Evolutionary conservation across 1,284 basidiomycete genomes (phyloP), one percentile per base, ranked within the genome.

Genomic region (Rhodotorula sp.): DNA sequence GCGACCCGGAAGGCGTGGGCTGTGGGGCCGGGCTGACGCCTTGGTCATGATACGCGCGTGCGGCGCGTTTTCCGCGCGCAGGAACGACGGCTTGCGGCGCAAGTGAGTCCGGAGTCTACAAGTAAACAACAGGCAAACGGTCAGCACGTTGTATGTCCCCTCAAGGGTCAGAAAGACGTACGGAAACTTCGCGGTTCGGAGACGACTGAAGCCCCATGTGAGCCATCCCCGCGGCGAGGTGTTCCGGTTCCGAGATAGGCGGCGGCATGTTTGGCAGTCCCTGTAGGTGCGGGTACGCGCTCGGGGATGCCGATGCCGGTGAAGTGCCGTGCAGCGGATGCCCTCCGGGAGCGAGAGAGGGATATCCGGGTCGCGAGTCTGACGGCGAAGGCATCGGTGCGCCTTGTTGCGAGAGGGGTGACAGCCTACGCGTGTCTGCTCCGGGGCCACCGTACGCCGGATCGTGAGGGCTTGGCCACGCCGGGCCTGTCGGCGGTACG

Each of bases 21-120:
- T 64, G 67, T 20, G 65, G 58, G 20, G 47, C 64, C 5, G 63
- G 69, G 34, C 49, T 64, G 3, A 61, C 23, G 46, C 65, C 68
- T 29, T 73, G 62, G 31, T 66, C 63, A 18, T 74, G 73, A 31
- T 65, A 71, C 4, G 73, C 70, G 21, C 73, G 62, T 8, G 73
- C 69, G 5, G 62, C 63, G 0, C 70, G 67, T 29, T 74, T 73
- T 0, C 68, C 72, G 29, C 68, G 58, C 4, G 71, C 68, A 5
- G 70, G 64, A 1, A 65, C 64, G 43, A 68, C 46, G 10, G 64
- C 66, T 4, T 66, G 71, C 6, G 52, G 34, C 4, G 64, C 18
- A 16, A 46, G 10, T 1, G 67, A 20, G 6, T 65, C 70, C 23
- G 18, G 8, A 5, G 56, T 61, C 56, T 63, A 62, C 16, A 46